A percentile compares a stretch with the other conserved stretches of the same genome.
Evolutionary conservation across 305 asterid species (phyloP).

Genomic region (Fraxinus baroniana): DNA sequence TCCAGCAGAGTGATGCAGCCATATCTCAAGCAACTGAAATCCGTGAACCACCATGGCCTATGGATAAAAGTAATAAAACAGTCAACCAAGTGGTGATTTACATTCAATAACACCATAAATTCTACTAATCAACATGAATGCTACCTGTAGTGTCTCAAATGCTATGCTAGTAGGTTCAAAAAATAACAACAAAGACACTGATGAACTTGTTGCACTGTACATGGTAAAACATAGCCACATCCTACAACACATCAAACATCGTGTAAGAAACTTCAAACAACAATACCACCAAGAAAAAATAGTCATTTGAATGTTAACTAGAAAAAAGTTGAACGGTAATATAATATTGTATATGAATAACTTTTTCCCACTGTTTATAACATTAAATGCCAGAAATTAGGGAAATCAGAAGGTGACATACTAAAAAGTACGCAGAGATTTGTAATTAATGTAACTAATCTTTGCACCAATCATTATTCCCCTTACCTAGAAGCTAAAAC

Average conservation of each 20-base stretch:
- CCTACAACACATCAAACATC: conserved; percentile 44
- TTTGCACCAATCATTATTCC: neutral
- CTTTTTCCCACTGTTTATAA: neutral
- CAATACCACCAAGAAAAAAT: neutral
- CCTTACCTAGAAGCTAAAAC: neutral
- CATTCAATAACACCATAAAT: neutral
- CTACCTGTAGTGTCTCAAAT: conserved; percentile 92
- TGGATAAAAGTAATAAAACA: conserved; percentile 22
- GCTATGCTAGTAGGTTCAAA: conserved; percentile 92
- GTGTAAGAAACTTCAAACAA: conserved; percentile 16
- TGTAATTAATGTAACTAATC: neutral
- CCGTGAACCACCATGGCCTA: conserved; percentile 90
- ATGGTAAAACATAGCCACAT: conserved; percentile 53
- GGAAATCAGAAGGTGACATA: neutral
- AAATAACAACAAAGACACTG: conserved; percentile 62
- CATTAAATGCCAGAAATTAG: neutral
- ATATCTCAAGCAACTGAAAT: conserved; percentile 80
- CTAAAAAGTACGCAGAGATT: neutral
- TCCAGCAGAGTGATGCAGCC: conserved; percentile 65
- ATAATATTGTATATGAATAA: neutral
- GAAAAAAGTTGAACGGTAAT: neutral
- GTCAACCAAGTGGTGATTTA: conserved; percentile 15
- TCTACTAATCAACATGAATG: neutral
- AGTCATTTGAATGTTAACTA: neutral
- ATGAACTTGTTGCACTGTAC: conserved; percentile 48